Conservation (phyloP, 2,329 filamentous ascomycete species). For the Cyphellophora attinorum region DNA sequence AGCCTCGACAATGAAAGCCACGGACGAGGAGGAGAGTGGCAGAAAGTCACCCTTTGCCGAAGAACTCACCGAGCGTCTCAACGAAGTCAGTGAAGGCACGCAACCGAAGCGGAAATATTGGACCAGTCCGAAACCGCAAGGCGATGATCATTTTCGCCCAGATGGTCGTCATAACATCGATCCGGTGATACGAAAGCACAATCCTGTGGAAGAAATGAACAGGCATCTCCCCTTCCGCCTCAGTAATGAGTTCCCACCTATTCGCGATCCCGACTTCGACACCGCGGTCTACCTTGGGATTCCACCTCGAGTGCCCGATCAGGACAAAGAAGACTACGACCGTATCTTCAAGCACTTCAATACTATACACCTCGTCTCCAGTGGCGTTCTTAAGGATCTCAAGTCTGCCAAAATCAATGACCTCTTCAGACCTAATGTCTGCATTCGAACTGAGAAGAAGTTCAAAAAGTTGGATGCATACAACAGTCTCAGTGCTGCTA, state of each 20-base stretch:
- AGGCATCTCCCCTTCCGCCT: conserved; percentile 7
- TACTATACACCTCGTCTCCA: conserved; percentile 24
- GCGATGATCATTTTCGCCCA: too few relatives aligned
- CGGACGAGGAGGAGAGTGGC: too few relatives aligned
- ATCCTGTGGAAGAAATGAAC: not conserved
- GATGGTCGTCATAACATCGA: too few relatives aligned
- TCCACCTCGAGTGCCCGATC: conserved; percentile 16
- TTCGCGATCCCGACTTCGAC: conserved; percentile 22
- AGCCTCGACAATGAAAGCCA: too few relatives aligned
- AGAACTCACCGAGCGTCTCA: too few relatives aligned
- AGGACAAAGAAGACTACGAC: conserved; percentile 10
- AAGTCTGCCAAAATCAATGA: conserved; percentile 22
- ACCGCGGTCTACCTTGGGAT: conserved; percentile 29
- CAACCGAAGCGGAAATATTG: too few relatives aligned
- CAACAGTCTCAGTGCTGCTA: conserved; percentile 4
- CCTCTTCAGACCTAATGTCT: conserved; percentile 21
- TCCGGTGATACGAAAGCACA: too few relatives aligned
- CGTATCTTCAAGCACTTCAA: conserved; percentile 15
- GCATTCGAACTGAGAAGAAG: conserved; percentile 13
- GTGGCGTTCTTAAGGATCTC: conserved; percentile 21
- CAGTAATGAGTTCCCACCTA: conserved; percentile 14
- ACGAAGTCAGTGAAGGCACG: too few relatives aligned
- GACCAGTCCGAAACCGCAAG: too few relatives aligned
- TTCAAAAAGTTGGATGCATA: conserved; percentile 8
- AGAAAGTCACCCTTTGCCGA: too few relatives aligned